Evolutionary conservation across 1,139 yeast species (phyloP).

Genomic region (Diutina sp.): DNA sequence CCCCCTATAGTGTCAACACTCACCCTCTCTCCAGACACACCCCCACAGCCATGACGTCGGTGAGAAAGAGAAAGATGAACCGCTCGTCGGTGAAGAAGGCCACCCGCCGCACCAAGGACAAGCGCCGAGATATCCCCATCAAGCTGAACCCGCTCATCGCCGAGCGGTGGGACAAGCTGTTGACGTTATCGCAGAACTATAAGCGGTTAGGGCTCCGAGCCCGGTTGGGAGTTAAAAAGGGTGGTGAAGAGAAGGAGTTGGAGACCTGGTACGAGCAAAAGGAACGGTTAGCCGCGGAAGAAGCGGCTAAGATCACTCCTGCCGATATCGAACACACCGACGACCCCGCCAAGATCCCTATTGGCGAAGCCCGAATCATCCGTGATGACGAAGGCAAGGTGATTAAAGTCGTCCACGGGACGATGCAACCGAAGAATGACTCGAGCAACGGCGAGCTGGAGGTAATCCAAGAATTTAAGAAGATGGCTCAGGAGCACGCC

Average conservation of each 20-base stretch:
- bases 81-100: constrained; percentile 57
- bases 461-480: constrained; percentile 43
- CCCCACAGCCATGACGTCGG: constrained; percentile 48
- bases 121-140: constrained; percentile 50
- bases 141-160: constrained; percentile 72
- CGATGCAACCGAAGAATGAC: constrained; percentile 13
- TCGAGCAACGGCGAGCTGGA: constrained; percentile 10
- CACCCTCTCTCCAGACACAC: neutral
- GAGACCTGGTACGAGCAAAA: constrained; percentile 9
- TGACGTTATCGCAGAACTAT: constrained; percentile 77
- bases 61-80: constrained; percentile 77
- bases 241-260: constrained; percentile 14
- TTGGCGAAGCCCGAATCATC: constrained; percentile 73
- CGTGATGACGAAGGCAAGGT: constrained; percentile 64
- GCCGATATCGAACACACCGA: neutral
- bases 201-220: constrained; percentile 63
- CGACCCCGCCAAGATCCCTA: constrained; percentile 48
- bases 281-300: constrained; percentile 18
- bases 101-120: constrained; percentile 58
- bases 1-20: neutral
- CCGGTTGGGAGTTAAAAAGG: constrained; percentile 35
- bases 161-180: constrained; percentile 76
- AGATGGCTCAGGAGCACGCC: constrained; percentile 46
- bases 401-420: constrained; percentile 59
- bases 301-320: constrained; percentile 9